Conservation (phyloP, 1,284 basidiomycete species). For the Ustilago shanxiensis region DNA sequence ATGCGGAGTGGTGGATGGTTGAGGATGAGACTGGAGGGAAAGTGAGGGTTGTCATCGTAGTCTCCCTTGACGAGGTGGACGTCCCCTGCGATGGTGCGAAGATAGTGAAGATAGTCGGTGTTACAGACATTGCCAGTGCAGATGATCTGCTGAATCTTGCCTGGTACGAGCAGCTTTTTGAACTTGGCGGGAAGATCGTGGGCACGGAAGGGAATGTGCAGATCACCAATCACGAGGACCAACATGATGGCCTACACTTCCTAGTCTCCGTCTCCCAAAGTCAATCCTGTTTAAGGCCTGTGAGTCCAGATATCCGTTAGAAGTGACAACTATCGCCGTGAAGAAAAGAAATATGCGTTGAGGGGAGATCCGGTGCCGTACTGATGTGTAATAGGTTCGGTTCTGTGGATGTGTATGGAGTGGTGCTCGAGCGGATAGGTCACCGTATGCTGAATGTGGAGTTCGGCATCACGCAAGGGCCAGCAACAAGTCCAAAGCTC, state of each 20-base stretch:
- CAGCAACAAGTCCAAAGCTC: not conserved
- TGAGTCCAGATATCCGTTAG: too few relatives aligned
- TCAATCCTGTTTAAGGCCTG: not conserved
- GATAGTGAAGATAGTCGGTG: constrained; percentile 95
- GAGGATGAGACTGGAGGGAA: constrained; percentile 86
- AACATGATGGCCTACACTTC: constrained; percentile 45
- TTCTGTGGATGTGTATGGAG: not conserved
- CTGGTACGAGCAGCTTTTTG: constrained; percentile 91
- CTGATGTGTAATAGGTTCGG: not conserved
- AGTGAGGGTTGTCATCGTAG: constrained; percentile 86
- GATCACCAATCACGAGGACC: constrained; percentile 66
- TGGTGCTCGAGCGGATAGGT: not conserved
- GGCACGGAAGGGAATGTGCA: constrained; percentile 70
- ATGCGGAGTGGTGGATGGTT: constrained; percentile 89
- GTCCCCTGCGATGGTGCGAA: constrained; percentile 95
- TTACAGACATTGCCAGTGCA: constrained; percentile 98
- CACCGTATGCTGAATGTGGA: constrained; percentile 7
- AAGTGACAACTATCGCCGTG: not conserved
- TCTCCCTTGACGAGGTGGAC: constrained; percentile 93
- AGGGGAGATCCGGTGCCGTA: not conserved
- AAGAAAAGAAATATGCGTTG: not conserved
- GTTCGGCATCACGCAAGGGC: constrained; percentile 21
- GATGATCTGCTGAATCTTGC: constrained; percentile 97
- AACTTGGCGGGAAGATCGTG: constrained; percentile 96
- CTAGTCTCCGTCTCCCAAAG: not conserved